Conservation (phyloP, 768 basidiomycete species). For the Russula sp. region DNA sequence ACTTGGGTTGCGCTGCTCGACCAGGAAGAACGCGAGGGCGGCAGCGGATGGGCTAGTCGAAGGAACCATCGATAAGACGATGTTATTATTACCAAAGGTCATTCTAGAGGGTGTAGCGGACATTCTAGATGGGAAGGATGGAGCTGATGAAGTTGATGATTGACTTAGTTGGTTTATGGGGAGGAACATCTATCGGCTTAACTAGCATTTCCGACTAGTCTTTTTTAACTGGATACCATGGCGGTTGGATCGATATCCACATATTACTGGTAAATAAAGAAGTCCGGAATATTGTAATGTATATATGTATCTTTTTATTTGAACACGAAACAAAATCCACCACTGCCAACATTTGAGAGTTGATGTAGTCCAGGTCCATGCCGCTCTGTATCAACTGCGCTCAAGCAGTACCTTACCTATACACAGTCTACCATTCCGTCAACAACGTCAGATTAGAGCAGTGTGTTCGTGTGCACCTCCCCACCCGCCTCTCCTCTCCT, state of each 20-base stretch:
- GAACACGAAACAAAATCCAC: neutral
- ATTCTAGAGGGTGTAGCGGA: conserved; percentile 66
- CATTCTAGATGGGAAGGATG: conserved; percentile 31
- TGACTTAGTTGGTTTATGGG: neutral
- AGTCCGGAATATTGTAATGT: conserved; percentile 6
- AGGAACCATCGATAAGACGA: conserved; percentile 47
- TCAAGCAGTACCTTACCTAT: conserved; percentile 55
- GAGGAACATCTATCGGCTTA: neutral
- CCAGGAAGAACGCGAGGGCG: conserved; percentile 35
- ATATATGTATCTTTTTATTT: conserved; percentile 3
- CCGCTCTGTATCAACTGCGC: conserved; percentile 80
- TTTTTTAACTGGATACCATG: conserved; percentile 1
- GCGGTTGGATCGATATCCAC: conserved; percentile 8
- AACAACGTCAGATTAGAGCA: conserved; percentile 78
- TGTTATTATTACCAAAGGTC: conserved; percentile 67
- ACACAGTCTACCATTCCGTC: conserved; percentile 75
- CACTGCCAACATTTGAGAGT: neutral
- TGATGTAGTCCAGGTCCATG: conserved; percentile 37
- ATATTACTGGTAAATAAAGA: neutral
- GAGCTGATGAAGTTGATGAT: neutral
- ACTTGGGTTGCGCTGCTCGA: conserved; percentile 61
- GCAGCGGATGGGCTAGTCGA: conserved; percentile 32
- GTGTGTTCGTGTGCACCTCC: conserved; percentile 50
- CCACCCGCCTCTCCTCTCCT: neutral
- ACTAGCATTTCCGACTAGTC: neutral